A percentile compares a stretch with the other conserved stretches of the same genome.
phyloP scores from a whole-genome alignment of 495 filamentous ascomycete genomes.

The Bryoglossum gracile region DNA sequence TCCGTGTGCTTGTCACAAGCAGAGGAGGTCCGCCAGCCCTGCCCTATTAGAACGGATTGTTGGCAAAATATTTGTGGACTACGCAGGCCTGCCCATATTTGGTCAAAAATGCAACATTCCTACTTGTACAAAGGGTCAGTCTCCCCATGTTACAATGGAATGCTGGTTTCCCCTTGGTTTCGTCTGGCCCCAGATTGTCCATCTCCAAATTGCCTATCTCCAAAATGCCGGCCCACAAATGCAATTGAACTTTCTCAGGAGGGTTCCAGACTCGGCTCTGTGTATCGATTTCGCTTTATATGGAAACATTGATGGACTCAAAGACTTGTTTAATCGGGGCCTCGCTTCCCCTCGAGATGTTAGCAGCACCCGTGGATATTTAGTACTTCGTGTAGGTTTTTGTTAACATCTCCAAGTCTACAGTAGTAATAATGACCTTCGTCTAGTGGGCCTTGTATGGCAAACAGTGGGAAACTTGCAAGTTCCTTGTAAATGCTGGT shows the following conservation, averaged over 20 bases:
- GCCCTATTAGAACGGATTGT: neutral
- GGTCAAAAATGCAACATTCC: neutral
- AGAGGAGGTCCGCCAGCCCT: neutral
- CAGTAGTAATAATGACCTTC: neutral
- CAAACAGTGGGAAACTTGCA: neutral
- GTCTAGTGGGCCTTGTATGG: neutral
- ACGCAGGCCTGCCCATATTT: neutral
- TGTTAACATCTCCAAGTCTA: neutral
- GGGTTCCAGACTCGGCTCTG: neutral
- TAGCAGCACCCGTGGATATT: neutral
- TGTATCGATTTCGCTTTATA: neutral
- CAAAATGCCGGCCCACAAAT: neutral
- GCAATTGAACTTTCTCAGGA: neutral
- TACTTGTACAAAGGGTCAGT: neutral
- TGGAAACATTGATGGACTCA: neutral
- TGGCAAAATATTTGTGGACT: neutral
- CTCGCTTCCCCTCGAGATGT: neutral
- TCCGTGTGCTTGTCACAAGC: neutral
- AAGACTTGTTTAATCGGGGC: neutral
- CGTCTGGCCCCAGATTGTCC: neutral
- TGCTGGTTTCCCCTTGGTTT: neutral
- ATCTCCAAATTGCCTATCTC: neutral
- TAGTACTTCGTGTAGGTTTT: neutral
- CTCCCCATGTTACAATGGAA: neutral
- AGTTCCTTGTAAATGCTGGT: slow-evolving; percentile 14